Base-by-base conservation (phyloP, 768 basidiomycete species). In the Russula earlei region DNA sequence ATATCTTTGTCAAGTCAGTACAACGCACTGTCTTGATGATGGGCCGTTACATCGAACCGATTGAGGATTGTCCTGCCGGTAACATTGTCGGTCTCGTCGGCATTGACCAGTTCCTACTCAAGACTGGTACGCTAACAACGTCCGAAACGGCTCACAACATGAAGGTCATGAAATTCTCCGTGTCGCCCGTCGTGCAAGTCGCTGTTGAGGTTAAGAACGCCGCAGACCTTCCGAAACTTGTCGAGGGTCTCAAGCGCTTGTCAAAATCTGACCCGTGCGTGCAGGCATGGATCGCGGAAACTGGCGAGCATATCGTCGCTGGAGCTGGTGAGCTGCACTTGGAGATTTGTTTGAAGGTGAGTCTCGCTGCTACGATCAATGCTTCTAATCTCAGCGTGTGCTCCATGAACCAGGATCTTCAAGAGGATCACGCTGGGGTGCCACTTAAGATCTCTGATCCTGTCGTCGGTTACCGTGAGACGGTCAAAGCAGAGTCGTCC, bases 141-240 rank as follows among this genome's bases (percentile, higher is more conserved):
- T 92, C 92, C 47, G 96, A 98, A 76, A 96, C 93, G 51, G 96
- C 96, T 49, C 96, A 99, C 81, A 99, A 99, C 81, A 96, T 99
- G 93, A 91, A 78, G 77, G 93, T 99, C 73, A 99, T 99, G 96
- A 91, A 88, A 77, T 97, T 97, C 83, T 98, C 94, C 71, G 96
- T 99, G 54, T 98, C 96, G 29, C 96, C 96, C 64, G 96, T 99
- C 78, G 96, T 99, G 43, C 96, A 84, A 71, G 92, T 98, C 68
- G 91, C 96, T 63, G 96, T 99, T 65, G 96, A 99, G 74, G 96
- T 98, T 74, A 98, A 98, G 86, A 99, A 98, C 72, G 92, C 96
- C 56, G 83, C 91, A 57, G 96, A 99, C 81, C 81, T 99, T 45
- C 96, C 96, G 68, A 99, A 99, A 77, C 88, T 99, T 63, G 96